Evolutionary conservation across 345 rosid species (phyloP), one percentile per base, ranked within the genome.

Genomic region (Populus davidiana): DNA sequence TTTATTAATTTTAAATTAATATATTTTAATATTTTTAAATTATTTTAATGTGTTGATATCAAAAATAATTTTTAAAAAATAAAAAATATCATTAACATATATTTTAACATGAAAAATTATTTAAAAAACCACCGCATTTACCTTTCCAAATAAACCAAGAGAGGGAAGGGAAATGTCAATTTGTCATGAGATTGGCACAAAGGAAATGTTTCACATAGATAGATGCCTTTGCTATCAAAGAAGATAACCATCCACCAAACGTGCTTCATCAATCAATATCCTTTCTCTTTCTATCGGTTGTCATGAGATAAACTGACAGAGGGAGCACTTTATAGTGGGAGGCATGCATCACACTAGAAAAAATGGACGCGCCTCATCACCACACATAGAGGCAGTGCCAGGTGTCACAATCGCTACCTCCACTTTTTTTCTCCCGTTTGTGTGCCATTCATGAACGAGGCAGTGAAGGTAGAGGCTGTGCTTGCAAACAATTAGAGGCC

Each of bases 101-200:
- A 27, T 27, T 27, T 27, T 27, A 27, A 1, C 1, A 27, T 27
- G 1, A 27, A 27, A 27, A 27, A 27, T 27, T 27, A 27, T 27
- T 27, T 27, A 0, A 27, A 27, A 25, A 25, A n/a, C n/a, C n/a
- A n/a, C n/a, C n/a, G n/a, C n/a, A n/a, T n/a, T n/a, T n/a, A n/a
- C n/a, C n/a, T n/a, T n/a, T n/a, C n/a, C n/a, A n/a, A n/a, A n/a
- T n/a, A n/a, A n/a, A n/a, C n/a, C n/a, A n/a, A n/a, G n/a, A n/a
- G n/a, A n/a, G n/a, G n/a, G 2, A 8, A 36, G 62, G 44, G 82
- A 50, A 31, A 29, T 38, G 69, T 39, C 56, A 25, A 21, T 21
- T 54, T 47, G 67, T 80, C 41, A 67, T 77, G 81, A 76, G 81
- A 77, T 83, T 27, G 83, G 81, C 71, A 67, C 50, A 41, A 7